Percentiles rank a stretch among this genome's conserved stretches.
phyloP scores from a whole-genome alignment of 345 rosid genomes.

The Citrus australasica region DNA sequence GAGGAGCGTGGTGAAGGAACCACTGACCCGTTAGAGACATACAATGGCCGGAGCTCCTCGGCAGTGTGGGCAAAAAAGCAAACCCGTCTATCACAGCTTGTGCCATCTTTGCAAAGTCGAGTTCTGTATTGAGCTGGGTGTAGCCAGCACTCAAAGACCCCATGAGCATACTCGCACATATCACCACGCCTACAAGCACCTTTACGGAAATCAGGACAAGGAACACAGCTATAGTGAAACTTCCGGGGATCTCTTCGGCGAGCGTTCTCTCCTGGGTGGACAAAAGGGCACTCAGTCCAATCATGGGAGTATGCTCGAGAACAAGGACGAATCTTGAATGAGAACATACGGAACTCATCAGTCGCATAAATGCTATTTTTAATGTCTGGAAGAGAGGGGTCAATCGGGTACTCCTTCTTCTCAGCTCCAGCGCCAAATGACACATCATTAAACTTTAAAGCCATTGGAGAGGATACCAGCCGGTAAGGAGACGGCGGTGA shows the following conservation, averaged over 20 bases:
- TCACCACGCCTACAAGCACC: slow-evolving; percentile 69
- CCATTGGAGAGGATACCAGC: slow-evolving; percentile 28
- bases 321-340: slow-evolving; percentile 55
- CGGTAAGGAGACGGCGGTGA: slow-evolving; percentile 31
- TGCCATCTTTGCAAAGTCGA: slow-evolving; percentile 54
- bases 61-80: slow-evolving; percentile 47
- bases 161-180: slow-evolving; percentile 55
- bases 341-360: slow-evolving; percentile 78
- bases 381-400: slow-evolving; percentile 71
- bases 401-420: slow-evolving; percentile 64
- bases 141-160: slow-evolving; percentile 80
- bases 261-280: slow-evolving; percentile 79
- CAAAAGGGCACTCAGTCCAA: slow-evolving; percentile 86
- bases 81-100: slow-evolving; percentile 43
- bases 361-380: slow-evolving; percentile 64
- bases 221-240: slow-evolving; percentile 74
- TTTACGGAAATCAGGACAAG: slow-evolving; percentile 74
- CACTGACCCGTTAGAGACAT: slow-evolving; percentile 47
- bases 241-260: slow-evolving; percentile 74
- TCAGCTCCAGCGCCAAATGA: slow-evolving; percentile 13
- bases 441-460: slow-evolving; percentile 24
- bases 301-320: slow-evolving; percentile 77
- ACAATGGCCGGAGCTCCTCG: slow-evolving; percentile 47
- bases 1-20: slow-evolving; percentile 41
- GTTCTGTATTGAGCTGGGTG: slow-evolving; percentile 63